Evolutionary conservation across 2,329 filamentous ascomycete species (phyloP).

Genomic region (Dichotomopilus funicola): DNA sequence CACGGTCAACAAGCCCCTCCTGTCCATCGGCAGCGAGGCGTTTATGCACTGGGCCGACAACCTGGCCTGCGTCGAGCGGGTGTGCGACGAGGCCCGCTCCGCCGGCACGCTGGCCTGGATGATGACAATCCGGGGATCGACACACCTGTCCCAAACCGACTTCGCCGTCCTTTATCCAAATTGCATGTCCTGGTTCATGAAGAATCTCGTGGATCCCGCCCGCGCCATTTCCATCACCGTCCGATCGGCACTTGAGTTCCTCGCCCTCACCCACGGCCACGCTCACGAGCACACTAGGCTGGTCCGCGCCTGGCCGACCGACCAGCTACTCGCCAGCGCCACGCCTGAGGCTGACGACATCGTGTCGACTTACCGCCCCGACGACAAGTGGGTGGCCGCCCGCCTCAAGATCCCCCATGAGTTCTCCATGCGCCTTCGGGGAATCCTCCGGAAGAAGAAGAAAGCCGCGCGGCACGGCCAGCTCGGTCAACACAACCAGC

Average conservation of each 20-base stretch:
- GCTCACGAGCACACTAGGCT: slow-evolving; percentile 35
- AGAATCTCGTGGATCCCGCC: slow-evolving; percentile 56
- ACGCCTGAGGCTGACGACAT: slow-evolving; percentile 35
- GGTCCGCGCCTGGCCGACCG: slow-evolving; percentile 43
- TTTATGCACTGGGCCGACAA: slow-evolving; percentile 66
- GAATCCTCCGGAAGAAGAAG: slow-evolving; percentile 37
- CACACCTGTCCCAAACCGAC: slow-evolving; percentile 61
- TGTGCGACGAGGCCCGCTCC: slow-evolving; percentile 50
- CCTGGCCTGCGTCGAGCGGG: slow-evolving; percentile 48
- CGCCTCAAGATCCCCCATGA: slow-evolving; percentile 54
- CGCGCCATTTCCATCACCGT: slow-evolving; percentile 59
- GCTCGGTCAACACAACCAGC: slow-evolving; percentile 29
- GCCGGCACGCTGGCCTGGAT: slow-evolving; percentile 43
- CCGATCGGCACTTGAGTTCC: slow-evolving; percentile 56
- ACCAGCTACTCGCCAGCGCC: slow-evolving; percentile 38
- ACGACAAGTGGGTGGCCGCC: slow-evolving; percentile 52
- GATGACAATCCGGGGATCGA: slow-evolving; percentile 50
- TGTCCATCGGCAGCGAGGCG: slow-evolving; percentile 60
- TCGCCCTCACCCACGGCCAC: slow-evolving; percentile 44
- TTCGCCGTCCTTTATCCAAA: slow-evolving; percentile 59
- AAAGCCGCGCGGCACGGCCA: slow-evolving; percentile 31
- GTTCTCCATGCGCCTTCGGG: slow-evolving; percentile 42
- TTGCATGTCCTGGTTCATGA: slow-evolving; percentile 51
- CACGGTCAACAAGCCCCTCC: slow-evolving; percentile 44
- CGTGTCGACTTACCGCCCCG: slow-evolving; percentile 46